Evolutionary conservation across 352 stramenopile genomes (phyloP), one percentile per base, ranked within the genome.

Genomic region (Phytophthora nicotianae): DNA sequence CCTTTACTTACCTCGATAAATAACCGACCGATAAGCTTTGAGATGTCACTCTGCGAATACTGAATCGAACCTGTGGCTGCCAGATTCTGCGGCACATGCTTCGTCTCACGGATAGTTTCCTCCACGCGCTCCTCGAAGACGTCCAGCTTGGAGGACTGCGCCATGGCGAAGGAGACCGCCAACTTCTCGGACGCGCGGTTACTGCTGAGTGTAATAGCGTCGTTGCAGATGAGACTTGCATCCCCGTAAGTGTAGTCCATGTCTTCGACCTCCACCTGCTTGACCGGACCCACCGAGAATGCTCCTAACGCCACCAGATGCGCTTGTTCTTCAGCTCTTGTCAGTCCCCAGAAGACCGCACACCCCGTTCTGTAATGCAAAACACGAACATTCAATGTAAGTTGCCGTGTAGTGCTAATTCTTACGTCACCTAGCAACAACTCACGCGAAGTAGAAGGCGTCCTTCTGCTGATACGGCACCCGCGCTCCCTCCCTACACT

Each of bases 91-190:
- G 93, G 93, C 45, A 98, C 92, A 58, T 95, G 86, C 61, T 90
- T 91, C 19, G 87, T 95, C 51, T 92, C 68, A 49, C 89, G 84
- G 49, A 96, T 97, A 17, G 81, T 93, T 50, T 95, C 80, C 52
- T 97, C 88, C 47, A 97, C 85, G 17, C 86, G 83, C 50, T 89
- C 87, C 73, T 98, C 93, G 64, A 97, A 98, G 20, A 98, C 89
- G 45, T 96, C 91, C n/a, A 98, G 73, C 58, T 97, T 97, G 19
- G 86, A 85, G 5, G 88, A 97, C 75, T 98, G 93, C 17, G 93
- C 93, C 75, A 98, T 93, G 6, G 93, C 91, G 58, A 96, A 98
- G 29, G 83, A 92, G 23, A 97, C 90, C 10, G 93, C 89, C n/a
- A 98, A 75, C 61, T 96, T 96, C 72, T 98, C 91, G 4, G 87